These are phyloP conservation scores for Sphagnum tenellum DNA, from an alignment of 225 moss, liverwort and hornwort species.

Conservation along the genomic window DNA sequence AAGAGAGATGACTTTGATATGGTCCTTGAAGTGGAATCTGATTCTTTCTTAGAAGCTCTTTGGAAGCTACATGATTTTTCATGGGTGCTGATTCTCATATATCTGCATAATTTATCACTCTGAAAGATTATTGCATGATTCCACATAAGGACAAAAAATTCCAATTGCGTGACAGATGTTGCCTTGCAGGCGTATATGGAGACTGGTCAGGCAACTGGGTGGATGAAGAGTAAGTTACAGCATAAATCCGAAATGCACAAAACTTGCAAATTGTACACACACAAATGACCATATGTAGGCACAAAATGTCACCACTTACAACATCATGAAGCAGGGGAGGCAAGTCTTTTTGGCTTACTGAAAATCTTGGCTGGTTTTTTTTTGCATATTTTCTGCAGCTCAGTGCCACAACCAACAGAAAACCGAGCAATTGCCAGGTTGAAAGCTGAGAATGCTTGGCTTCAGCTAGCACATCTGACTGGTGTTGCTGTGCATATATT, in stretches of 20 bases:
- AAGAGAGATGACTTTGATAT: not conserved
- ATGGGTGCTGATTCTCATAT: not conserved
- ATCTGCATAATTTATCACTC: not conserved
- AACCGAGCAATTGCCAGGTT: constrained; percentile 41
- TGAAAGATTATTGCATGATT: not conserved
- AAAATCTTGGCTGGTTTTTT: too few relatives aligned
- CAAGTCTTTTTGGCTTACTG: too few relatives aligned
- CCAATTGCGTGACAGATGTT: not conserved
- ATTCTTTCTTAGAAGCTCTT: not conserved
- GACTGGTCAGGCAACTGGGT: constrained; percentile 89
- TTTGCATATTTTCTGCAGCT: constrained; percentile 6
- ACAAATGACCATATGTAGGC: too few relatives aligned
- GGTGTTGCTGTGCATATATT: constrained; percentile 60
- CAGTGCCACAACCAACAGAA: constrained; percentile 43
- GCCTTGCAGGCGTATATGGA: constrained; percentile 57
- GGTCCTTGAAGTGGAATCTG: not conserved
- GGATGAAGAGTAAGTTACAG: constrained; percentile 41
- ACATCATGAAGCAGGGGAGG: too few relatives aligned
- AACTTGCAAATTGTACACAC: too few relatives aligned
- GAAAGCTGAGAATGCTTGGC: constrained; percentile 68
- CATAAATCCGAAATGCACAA: too few relatives aligned
- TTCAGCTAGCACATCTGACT: constrained; percentile 34
- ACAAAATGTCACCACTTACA: too few relatives aligned
- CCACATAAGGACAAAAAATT: not conserved
- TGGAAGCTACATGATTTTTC: too few relatives aligned